phyloP scores from a whole-genome alignment of 306 rosid genomes.

The Begonia fuchsioides region DNA sequence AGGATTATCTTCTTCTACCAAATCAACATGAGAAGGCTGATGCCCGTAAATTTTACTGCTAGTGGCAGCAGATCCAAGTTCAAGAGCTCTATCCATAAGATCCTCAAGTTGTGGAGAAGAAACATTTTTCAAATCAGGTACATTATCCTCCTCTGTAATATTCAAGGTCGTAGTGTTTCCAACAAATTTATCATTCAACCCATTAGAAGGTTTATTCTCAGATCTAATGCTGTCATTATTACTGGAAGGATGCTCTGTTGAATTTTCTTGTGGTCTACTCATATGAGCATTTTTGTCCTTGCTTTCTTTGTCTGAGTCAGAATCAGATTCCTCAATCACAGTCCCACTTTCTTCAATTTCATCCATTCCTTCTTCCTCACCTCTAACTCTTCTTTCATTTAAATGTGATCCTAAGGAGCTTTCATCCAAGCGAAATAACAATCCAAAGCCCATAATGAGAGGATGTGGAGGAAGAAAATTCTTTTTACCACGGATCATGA shows the following conservation, averaged over 20 bases:
- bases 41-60: slow-evolving; percentile 29
- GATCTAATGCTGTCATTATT: slow-evolving; percentile 15
- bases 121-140: slow-evolving; percentile 22
- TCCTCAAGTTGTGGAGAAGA: slow-evolving; percentile 73
- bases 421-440: slow-evolving; percentile 93
- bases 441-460: slow-evolving; percentile 91
- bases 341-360: slow-evolving; percentile 47
- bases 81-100: slow-evolving; percentile 83
- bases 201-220: slow-evolving; percentile 9
- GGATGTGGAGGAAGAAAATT: slow-evolving; percentile 95
- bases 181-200: slow-evolving; percentile 19
- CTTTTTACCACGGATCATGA: slow-evolving; percentile 94
- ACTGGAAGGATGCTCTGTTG: slow-evolving; percentile 13
- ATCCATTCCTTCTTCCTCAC: slow-evolving; percentile 74
- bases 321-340: slow-evolving; percentile 44
- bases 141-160: slow-evolving; percentile 23
- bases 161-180: slow-evolving; percentile 17
- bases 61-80: slow-evolving; percentile 63
- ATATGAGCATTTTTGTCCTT: too few relatives aligned
- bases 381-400: slow-evolving; percentile 96
- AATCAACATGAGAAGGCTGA: slow-evolving; percentile 39
- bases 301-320: slow-evolving; percentile 51
- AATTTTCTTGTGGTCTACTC: slow-evolving; percentile 6
- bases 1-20: slow-evolving; percentile 19
- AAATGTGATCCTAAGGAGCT: slow-evolving; percentile 96